Evolutionary conservation across 306 rosid species (phyloP), one percentile per base, ranked within the genome.

Genomic region (Gleditsia sinensis): DNA sequence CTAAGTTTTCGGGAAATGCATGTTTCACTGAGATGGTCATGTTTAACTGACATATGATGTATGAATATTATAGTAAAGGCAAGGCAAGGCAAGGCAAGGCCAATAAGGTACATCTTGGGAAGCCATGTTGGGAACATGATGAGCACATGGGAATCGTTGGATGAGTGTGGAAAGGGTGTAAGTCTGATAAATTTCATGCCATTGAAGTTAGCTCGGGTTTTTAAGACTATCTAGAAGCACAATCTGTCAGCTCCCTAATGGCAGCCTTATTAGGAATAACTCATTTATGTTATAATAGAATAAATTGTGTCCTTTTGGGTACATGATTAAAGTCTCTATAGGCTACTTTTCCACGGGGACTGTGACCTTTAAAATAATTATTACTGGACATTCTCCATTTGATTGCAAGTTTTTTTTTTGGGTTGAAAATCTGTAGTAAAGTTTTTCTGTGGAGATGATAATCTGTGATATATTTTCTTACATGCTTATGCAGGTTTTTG

Each of bases 401-500:
- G 20, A 49, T 66, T 53, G 20, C 17, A 30, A 33, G 21, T 65
- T 55, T n/a, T 39, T 56, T 20, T 13, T 53, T n/a, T 17, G 1
- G 7, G 21, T 54, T 10, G 54, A 33, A 74, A 64, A 55, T 62
- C 30, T 27, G 12, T 21, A 33, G 63, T 34, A 58, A 39, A 37
- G 6, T 48, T 72, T 40, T 72, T 10, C 51, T 27, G 42, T 25
- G 48, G 14, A 24, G 74, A 56, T 64, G 39, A 54, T 67, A 43
- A 53, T 63, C 49, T 13, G 13, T 54, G 17, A 20, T 12, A 77
- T 16, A 25, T n/a, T 17, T 21, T 63, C 56, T n/a, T 48, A 34
- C 28, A 32, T 59, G 62, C 76, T 36, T 28, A 81, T 80, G 70
- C 89, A 92, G 98, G 88, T 94, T 60, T 94, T 94, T 58, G 97